Base-by-base conservation (phyloP, 1,284 basidiomycete species). In the Phylloboletellus chloephorus region DNA sequence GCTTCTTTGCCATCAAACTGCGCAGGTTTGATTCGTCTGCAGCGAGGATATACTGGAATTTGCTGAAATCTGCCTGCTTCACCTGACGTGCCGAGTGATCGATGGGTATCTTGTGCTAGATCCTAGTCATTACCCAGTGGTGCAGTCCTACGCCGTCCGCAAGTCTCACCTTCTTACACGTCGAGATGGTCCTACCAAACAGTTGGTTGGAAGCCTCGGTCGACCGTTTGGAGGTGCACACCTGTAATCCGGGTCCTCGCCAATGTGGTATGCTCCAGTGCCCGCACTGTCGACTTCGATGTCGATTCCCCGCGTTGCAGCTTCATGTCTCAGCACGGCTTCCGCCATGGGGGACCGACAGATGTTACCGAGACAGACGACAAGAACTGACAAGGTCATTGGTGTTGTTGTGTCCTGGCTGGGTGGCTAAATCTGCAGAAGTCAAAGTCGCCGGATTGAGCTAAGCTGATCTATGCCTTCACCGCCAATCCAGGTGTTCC, bases 321-420 rank as follows among this genome's bases (percentile, higher is more conserved):
- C 82, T 43, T 78, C 68, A 15, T 64, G 37, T 39, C 41, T 50
- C 22, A 88, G 68, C 21, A 88, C 82, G 5, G 83, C 86, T 62
- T 88, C 83, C 22, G 85, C 85, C 75, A 88, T 84, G 1, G 84
- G 85, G 22, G 82, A 85, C 29, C 84, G 76, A 55, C 83, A 86
- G 44, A 87, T 86, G 58, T 87, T 87, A 12, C 84, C 83, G 50
- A 88, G 65, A 53, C 86, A 88, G 26, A 88, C 82, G 43, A 88
- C 63, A 28, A 88, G 74, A 22, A 80, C 80, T 35, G 69, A 70
- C 41, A 63, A 37, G 10, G 61, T 39, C 64, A 64, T 64, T 6
- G 31, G 9, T 43, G 21, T 15, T 29, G 37, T 23, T n/a, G 32
- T 32, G 13, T 24, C 39, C 20, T 33, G 31, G 30, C 23, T 24